A percentile compares a stretch with the other conserved stretches of the same genome.
phyloP scores from a whole-genome alignment of 2,329 filamentous ascomycete genomes.

The Scortechinia acanthostroma region DNA sequence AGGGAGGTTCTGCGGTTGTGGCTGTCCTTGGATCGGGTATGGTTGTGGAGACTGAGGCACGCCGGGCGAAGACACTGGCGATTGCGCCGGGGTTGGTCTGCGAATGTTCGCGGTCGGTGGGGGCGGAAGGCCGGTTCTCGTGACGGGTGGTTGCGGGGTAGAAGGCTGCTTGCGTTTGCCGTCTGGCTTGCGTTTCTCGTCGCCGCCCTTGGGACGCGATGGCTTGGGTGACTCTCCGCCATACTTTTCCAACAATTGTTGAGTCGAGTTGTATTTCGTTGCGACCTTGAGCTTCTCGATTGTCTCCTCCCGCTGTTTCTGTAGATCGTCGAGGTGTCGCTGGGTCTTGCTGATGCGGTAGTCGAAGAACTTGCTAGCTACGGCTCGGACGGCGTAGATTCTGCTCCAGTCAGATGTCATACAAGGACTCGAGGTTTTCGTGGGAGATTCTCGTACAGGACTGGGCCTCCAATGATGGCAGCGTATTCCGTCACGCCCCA shows the following conservation, averaged over 20 bases:
- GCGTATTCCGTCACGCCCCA: conserved; percentile 74
- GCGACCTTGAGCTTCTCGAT: conserved; percentile 92
- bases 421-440: neutral
- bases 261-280: conserved; percentile 91
- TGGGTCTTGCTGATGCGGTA: conserved; percentile 71
- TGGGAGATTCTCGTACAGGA: conserved; percentile 49
- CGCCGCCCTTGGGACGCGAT: conserved; percentile 10
- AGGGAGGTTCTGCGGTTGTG: conserved; percentile 9
- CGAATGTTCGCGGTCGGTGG: conserved; percentile 58
- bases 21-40: conserved; percentile 5
- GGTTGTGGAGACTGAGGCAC: conserved; percentile 17
- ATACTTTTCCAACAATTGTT: conserved; percentile 90
- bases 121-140: conserved; percentile 38
- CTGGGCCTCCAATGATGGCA: conserved; percentile 69
- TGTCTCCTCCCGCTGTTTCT: conserved; percentile 74
- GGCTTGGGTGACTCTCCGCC: conserved; percentile 55
- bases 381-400: conserved; percentile 70
- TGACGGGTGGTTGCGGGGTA: conserved; percentile 11
- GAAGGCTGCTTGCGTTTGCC: conserved; percentile 8
- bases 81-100: conserved; percentile 17
- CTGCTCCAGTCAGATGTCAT: conserved; percentile 29
- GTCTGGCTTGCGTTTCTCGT: conserved; percentile 5
- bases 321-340: conserved; percentile 64
- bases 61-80: conserved; percentile 8
- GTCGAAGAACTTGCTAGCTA: conserved; percentile 67